Conservation (phyloP, 108 stramenopile genomes). For the Schizochytrium sp. region DNA sequence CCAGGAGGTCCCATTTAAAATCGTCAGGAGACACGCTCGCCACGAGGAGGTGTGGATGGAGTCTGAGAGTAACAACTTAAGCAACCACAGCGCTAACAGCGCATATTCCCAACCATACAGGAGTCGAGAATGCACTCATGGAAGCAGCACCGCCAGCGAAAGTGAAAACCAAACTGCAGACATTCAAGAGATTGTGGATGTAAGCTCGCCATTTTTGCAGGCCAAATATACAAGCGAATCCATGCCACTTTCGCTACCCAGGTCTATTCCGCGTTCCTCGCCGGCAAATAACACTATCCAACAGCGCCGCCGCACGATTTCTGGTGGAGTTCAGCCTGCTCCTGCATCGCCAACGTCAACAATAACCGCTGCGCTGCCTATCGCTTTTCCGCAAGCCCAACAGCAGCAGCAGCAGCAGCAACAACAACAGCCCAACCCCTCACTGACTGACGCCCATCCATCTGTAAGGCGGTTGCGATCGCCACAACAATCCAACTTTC, state of each 20-base stretch:
- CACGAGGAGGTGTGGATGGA: not conserved
- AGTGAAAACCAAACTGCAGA: not conserved
- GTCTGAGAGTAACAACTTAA: not conserved
- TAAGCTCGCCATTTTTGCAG: not conserved
- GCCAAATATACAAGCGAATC: not conserved
- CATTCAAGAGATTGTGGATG: not conserved
- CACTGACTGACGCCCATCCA: too few relatives aligned
- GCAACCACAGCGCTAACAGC: too few relatives aligned
- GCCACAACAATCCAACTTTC: not conserved
- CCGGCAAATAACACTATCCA: not conserved
- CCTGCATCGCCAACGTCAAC: not conserved
- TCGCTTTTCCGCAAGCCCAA: not conserved
- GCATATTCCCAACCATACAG: too few relatives aligned
- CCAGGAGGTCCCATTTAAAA: not conserved
- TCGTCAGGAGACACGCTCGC: too few relatives aligned
- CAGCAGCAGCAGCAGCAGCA: too few relatives aligned
- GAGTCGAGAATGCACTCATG: too few relatives aligned
- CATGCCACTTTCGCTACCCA: not conserved
- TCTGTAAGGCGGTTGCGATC: too few relatives aligned
- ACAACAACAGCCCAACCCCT: too few relatives aligned
- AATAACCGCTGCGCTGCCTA: slow-evolving; percentile 12
- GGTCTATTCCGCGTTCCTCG: not conserved
- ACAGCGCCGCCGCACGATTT: too few relatives aligned
- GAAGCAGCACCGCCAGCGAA: too few relatives aligned
- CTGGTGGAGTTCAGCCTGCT: not conserved